Conservation (phyloP, 2,329 filamentous ascomycete species). For the Exophiala lecanii-corni region DNA sequence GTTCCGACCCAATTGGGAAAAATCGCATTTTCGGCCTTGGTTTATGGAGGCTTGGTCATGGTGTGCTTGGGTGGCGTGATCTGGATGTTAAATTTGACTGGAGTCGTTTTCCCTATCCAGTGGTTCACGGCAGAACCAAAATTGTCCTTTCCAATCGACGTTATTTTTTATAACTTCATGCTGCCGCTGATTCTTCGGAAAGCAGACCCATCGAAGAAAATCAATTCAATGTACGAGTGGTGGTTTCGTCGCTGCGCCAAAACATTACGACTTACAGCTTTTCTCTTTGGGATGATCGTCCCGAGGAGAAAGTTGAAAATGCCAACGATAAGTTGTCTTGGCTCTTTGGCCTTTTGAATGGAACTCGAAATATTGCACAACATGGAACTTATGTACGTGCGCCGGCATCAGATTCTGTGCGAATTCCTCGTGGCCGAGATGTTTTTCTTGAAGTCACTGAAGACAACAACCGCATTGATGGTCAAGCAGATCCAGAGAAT, state of each 20-base stretch:
- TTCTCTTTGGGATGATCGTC: constrained; percentile 81
- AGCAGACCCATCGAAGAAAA: constrained; percentile 76
- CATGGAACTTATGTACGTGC: constrained; percentile 83
- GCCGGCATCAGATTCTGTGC: constrained; percentile 92
- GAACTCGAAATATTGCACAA: constrained; percentile 27
- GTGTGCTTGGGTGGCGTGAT: constrained; percentile 92
- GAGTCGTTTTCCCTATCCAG: constrained; percentile 80
- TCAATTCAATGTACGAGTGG: constrained; percentile 87
- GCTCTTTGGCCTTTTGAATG: constrained; percentile 15
- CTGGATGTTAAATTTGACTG: constrained; percentile 52
- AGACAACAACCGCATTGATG: constrained; percentile 61
- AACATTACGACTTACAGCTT: constrained; percentile 76
- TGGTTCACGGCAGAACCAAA: constrained; percentile 91
- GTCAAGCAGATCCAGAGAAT: constrained; percentile 49
- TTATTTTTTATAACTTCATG: constrained; percentile 94
- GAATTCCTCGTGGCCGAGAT: constrained; percentile 75
- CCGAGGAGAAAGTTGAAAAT: constrained; percentile 64
- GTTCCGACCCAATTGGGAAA: constrained; percentile 91
- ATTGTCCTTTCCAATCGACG: constrained; percentile 87
- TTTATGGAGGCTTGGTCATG: constrained; percentile 90
- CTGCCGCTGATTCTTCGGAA: constrained; percentile 82
- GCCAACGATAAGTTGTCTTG: constrained; percentile 56
- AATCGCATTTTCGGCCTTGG: constrained; percentile 90
- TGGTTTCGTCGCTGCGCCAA: constrained; percentile 90
- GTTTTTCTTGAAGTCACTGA: constrained; percentile 77